Conservation (phyloP, 768 basidiomycete genomes). For the Kwoniella heveanensis region DNA sequence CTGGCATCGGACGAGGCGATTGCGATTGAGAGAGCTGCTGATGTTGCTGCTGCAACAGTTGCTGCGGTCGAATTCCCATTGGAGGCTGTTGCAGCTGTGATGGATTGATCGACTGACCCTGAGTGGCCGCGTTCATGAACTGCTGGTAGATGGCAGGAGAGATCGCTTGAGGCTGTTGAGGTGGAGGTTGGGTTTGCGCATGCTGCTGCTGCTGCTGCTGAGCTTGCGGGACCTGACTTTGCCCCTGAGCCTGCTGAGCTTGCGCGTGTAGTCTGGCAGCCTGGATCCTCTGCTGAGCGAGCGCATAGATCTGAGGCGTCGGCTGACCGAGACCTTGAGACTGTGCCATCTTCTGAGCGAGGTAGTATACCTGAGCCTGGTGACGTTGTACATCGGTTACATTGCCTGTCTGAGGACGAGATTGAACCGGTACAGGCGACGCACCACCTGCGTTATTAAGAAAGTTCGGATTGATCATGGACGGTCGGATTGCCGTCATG, state of each 20-base stretch:
- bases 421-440: conserved; percentile 14
- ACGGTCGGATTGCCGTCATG: conserved; percentile 17
- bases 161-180: background rate
- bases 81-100: conserved; percentile 11
- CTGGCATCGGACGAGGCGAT: background rate
- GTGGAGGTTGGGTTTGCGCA: conserved; percentile 10
- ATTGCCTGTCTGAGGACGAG: too few species aligned
- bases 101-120: conserved; percentile 4
- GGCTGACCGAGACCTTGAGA: conserved; percentile 1
- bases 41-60: background rate
- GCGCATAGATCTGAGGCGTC: background rate
- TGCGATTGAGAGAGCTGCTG: background rate
- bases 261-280: conserved; percentile 10
- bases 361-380: conserved; percentile 1
- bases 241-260: background rate
- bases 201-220: conserved; percentile 10
- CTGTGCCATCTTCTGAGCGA: conserved; percentile 8
- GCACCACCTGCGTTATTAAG: conserved; percentile 9
- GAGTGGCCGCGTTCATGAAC: conserved; percentile 9
- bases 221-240: conserved; percentile 8
- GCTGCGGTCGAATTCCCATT: conserved; percentile 3
- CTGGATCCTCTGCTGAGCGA: background rate
- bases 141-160: conserved; percentile 14
- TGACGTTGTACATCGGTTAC: conserved; percentile 34
- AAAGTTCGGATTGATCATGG: conserved; percentile 3